Evolutionary conservation across 2,329 filamentous ascomycete genomes (phyloP), one percentile per base, ranked within the genome.

Genomic region (Xylariaceae sp.): DNA sequence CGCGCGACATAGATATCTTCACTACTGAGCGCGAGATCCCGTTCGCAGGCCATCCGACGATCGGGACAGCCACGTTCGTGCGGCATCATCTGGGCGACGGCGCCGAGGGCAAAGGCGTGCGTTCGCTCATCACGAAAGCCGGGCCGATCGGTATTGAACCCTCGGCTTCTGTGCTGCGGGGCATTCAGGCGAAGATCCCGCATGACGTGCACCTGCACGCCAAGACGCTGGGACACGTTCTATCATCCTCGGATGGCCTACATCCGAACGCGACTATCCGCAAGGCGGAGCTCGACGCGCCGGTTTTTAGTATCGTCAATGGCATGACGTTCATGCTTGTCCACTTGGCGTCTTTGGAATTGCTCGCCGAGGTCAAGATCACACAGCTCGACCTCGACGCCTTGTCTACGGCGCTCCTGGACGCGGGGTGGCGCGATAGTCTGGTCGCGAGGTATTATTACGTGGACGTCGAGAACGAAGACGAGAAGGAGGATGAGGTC

Each of bases 311-410:
- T 62, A 84, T 92, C 41, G 89, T 92, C 31, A 85, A 84, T 40
- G 90, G 90, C 44, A 89, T 93, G 87, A 84, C 84, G 1, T 92
- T 92, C 71, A 73, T 85, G n/a, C 80, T 91, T 28, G 77, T 89
- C 12, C 75, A 83, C 63, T 76, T 95, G 19, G 77, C 83, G 0
- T 80, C 79, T 51, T 72, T 91, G 8, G 84, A 85, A 26, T 79
- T 82, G 6, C 77, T 94, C 16, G 79, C 74, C 4, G 65, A 72
- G 11, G 75, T 78, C 3, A 63, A 73, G 26, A 63, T 64, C 3
- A 66, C 70, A 29, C 64, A 66, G 26, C 68, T 75, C 11, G 66
- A 77, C 37, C 71, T 79, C 62, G 65, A 60, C 8, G 43, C 17
- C 3, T 17, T 72, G 6, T 43, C 65, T 0, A 54, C 65, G 2